Base-by-base conservation (phyloP, 2,329 filamentous ascomycete genomes). In the Cladophialophora chaetospira region DNA sequence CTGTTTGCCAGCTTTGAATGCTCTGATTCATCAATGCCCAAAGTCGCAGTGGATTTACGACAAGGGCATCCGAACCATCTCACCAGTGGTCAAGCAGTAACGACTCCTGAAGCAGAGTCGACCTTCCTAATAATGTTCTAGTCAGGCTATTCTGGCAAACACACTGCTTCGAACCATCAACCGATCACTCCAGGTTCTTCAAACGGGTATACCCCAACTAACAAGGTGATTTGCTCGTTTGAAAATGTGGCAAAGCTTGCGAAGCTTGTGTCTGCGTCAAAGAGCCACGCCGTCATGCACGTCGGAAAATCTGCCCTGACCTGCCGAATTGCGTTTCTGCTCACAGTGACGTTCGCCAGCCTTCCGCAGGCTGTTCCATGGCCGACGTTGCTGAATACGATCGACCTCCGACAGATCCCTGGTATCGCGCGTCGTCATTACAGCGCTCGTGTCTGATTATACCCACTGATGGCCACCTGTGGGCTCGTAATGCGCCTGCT, bases 261-360 rank as follows among this genome's bases (percentile, higher is more conserved):
- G 25, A 51, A 51, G 48, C 48, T 51, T 51, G 48, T 51, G 23
- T 51, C n/a, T 42, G 35, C 8, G 35, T 51, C 48, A 51, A 51
- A 33, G 42, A 19, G 29, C 35, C 26, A 51, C 36, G 33, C 23
- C 29, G 15, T 28, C 35, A 21, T 51, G 48, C 25, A 15, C 17
- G n/a, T 26, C 35, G 36, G 19, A 10, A 51, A 42, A 26, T n/a
- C 33, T 21, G 28, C 17, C 25, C 23, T 43, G 35, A 42, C 36
- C 19, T n/a, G 36, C 26, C 48, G 48, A 17, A 31, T 42, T 19
- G 33, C 35, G 15, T 51, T 13, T 28, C 19, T 28, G 33, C 36
- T 51, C 48, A 42, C 42, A 15, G 42, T 42, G 48, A 51, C 46
- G 31, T 25, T 31, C 31, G 13, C 35, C 13, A 17, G 19, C 48